Conservation (phyloP, 2,329 filamentous ascomycete genomes). For the Colletotrichum musae region DNA sequence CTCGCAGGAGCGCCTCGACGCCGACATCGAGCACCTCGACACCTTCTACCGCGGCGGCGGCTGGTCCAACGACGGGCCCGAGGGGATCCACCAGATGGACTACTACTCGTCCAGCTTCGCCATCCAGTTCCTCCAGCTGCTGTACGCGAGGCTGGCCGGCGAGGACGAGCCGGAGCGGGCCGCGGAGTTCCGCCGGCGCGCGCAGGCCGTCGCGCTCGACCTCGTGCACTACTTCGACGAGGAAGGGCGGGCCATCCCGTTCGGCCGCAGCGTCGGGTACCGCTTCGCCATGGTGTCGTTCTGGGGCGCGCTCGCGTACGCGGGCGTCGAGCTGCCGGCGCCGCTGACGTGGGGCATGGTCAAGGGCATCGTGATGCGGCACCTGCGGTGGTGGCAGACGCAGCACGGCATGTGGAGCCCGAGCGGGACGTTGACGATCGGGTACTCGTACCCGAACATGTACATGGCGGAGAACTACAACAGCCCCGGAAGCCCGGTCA, state of each 20-base stretch:
- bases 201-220: conserved; percentile 76
- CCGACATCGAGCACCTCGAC: conserved; percentile 83
- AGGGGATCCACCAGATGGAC: conserved; percentile 86
- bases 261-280: conserved; percentile 84
- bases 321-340: conserved; percentile 78
- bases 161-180: conserved; percentile 76
- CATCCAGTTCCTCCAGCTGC: conserved; percentile 83
- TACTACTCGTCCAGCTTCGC: conserved; percentile 89
- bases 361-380: conserved; percentile 81
- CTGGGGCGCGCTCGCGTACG: conserved; percentile 84
- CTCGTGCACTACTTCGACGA: conserved; percentile 83
- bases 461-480: conserved; percentile 90
- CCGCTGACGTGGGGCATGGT: conserved; percentile 85
- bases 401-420: conserved; percentile 82
- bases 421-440: conserved; percentile 81
- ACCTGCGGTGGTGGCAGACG: conserved; percentile 85
- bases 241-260: conserved; percentile 80
- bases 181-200: conserved; percentile 78
- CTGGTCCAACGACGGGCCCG: conserved; percentile 87
- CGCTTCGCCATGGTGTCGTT: conserved; percentile 90
- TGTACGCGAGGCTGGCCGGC: conserved; percentile 81
- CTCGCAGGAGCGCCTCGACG: conserved; percentile 78
- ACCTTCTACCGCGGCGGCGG: conserved; percentile 87
- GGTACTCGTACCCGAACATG: conserved; percentile 85
- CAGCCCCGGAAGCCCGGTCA: conserved; percentile 76